Percentiles rank a stretch among this genome's conserved stretches.
phyloP scores from a whole-genome alignment of 2,329 filamentous ascomycete species.

The Clonostachys rhizophaga region DNA sequence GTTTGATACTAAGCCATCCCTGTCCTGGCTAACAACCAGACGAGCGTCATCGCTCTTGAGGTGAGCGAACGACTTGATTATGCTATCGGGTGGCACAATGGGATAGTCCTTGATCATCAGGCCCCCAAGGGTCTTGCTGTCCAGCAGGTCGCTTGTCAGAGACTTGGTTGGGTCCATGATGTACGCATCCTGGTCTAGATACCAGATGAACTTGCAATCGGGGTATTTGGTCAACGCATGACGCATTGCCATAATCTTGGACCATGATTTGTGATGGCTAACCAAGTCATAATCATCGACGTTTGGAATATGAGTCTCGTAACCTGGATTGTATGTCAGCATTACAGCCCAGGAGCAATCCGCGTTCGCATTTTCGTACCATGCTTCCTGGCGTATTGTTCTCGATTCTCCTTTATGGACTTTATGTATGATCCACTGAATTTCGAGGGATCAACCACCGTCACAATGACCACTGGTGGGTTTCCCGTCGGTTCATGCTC shows the following conservation, averaged over 20 bases:
- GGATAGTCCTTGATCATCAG: slow-evolving; percentile 82
- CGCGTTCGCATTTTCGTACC: slow-evolving; percentile 47
- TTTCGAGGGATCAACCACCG: slow-evolving; percentile 66
- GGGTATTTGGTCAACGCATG: slow-evolving; percentile 83
- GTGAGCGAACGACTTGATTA: slow-evolving; percentile 90
- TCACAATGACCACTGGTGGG: slow-evolving; percentile 73
- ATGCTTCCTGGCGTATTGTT: slow-evolving; percentile 79
- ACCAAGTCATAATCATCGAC: slow-evolving; percentile 70
- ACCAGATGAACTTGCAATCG: slow-evolving; percentile 78
- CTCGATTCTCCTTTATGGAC: slow-evolving; percentile 75
- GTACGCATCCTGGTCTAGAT: slow-evolving; percentile 76
- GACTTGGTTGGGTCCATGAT: slow-evolving; percentile 79
- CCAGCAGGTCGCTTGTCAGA: slow-evolving; percentile 68
- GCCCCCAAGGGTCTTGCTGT: slow-evolving; percentile 60
- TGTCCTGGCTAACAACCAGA: slow-evolving; percentile 80
- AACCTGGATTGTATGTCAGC: slow-evolving; percentile 44
- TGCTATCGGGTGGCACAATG: slow-evolving; percentile 90
- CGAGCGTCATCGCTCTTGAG: slow-evolving; percentile 75
- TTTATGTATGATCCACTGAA: slow-evolving; percentile 65
- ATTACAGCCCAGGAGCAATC: neutral
- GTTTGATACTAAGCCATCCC: slow-evolving; percentile 67
- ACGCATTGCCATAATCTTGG: slow-evolving; percentile 77
- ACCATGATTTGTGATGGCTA: slow-evolving; percentile 60
- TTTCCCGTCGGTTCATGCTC: slow-evolving; percentile 43
- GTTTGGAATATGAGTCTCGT: slow-evolving; percentile 77